A percentile compares a stretch with the other conserved stretches of the same genome.
phyloP scores from a whole-genome alignment of 192 early-diverging fungal species.

The Thamnidium elegans region DNA sequence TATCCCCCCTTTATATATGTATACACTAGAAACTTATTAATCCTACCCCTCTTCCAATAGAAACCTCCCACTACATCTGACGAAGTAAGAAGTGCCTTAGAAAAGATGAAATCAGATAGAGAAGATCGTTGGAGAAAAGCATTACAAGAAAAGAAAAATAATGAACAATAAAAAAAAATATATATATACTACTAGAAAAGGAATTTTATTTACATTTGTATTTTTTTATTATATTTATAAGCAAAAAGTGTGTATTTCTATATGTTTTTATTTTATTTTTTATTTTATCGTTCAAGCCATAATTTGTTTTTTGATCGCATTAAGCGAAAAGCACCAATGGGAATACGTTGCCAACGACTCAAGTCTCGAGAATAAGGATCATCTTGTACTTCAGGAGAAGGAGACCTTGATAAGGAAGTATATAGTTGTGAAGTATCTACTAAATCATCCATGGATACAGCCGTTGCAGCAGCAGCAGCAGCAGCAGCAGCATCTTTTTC shows the following conservation, averaged over 20 bases:
- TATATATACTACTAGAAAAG: not conserved
- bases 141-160: constrained; percentile 10
- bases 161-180: not conserved
- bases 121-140: constrained; percentile 37
- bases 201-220: not conserved
- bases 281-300: constrained; percentile 27
- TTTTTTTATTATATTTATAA: not conserved
- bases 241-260: not conserved
- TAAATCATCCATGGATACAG: constrained; percentile 48
- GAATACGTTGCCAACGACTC: constrained; percentile 50
- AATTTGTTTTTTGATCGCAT: constrained; percentile 30
- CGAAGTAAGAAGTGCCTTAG: constrained; percentile 35
- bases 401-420: constrained; percentile 40
- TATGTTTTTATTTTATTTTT: not conserved
- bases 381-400: constrained; percentile 38
- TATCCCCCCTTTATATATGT: no score
- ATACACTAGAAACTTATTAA: not conserved
- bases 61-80: constrained; percentile 40
- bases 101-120: constrained; percentile 37
- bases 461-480: not conserved
- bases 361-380: constrained; percentile 40
- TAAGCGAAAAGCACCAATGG: constrained; percentile 49
- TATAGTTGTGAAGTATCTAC: constrained; percentile 50
- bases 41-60: constrained; percentile 9
- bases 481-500: constrained; percentile 2